phyloP scores from a whole-genome alignment of 768 basidiomycete species.

The Macrolepiota fuliginosa region DNA sequence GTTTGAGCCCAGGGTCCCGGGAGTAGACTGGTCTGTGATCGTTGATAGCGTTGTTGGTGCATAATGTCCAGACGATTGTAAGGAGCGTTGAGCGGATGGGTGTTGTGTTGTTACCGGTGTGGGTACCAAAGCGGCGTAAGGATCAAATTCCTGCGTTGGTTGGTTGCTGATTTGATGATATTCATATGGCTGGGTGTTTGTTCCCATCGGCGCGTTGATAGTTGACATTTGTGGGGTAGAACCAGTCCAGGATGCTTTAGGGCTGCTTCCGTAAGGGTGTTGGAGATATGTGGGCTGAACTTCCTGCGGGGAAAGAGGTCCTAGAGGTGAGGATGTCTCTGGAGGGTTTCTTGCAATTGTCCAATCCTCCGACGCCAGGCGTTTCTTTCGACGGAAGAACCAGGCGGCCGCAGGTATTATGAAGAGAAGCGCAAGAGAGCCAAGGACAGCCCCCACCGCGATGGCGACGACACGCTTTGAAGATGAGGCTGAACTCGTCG shows the following conservation, averaged over 20 bases:
- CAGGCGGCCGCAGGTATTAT: constrained; percentile 23
- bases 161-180: not conserved
- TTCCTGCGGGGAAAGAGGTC: not conserved
- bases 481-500: not conserved
- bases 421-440: constrained; percentile 28
- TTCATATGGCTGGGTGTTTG: not conserved
- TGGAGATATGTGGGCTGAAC: not conserved
- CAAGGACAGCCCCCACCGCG: constrained; percentile 31
- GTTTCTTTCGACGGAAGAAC: constrained; percentile 24
- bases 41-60: constrained; percentile 1
- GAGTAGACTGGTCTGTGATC: constrained; percentile 8
- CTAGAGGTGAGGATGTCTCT: not conserved
- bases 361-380: constrained; percentile 34
- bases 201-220: not conserved
- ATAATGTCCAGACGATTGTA: not conserved
- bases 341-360: constrained; percentile 21
- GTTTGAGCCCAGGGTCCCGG: not conserved
- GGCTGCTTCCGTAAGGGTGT: not conserved
- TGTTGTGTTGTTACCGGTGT: not conserved
- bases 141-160: not conserved
- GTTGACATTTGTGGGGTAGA: not conserved
- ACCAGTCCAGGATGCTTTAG: not conserved
- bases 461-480: constrained; percentile 26
- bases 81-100: not conserved
- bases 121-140: not conserved